A percentile compares a stretch with the other conserved stretches of the same genome.
phyloP scores from a whole-genome alignment of 208 protist genomes.

The Crithidia sp. region DNA sequence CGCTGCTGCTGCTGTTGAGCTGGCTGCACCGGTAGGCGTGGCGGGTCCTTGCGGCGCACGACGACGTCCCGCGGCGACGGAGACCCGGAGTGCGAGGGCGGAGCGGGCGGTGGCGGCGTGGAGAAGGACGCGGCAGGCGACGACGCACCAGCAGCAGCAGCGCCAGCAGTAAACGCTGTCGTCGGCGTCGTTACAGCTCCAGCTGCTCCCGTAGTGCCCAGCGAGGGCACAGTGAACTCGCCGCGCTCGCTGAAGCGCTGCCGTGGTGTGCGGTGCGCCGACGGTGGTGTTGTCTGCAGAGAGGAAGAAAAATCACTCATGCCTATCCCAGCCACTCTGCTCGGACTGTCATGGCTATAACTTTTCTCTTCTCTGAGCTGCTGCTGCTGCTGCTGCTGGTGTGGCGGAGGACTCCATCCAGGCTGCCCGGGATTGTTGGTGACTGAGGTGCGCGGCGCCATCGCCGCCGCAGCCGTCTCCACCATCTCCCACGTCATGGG shows the following conservation, averaged over 20 bases:
- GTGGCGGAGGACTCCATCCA: not conserved
- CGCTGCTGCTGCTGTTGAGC: not conserved
- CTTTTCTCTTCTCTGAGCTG: too few relatives aligned
- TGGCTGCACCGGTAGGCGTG: too few relatives aligned
- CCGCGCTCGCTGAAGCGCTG: constrained; percentile 15
- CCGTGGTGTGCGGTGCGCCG: constrained; percentile 3
- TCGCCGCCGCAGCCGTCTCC: not conserved
- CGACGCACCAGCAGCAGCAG: not conserved
- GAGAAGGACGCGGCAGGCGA: constrained; percentile 10
- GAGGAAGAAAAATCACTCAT: constrained; percentile 4
- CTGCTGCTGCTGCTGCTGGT: constrained; percentile 10
- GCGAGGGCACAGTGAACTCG: constrained; percentile 7
- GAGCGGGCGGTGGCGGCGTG: constrained; percentile 4
- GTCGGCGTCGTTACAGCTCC: not conserved
- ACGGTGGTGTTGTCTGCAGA: constrained; percentile 9
- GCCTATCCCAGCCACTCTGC: not conserved
- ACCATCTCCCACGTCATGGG: constrained; percentile 13
- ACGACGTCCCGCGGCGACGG: constrained; percentile 3
- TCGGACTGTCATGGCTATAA: not conserved
- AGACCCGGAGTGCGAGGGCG: constrained; percentile 15
- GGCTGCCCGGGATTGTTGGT: not conserved
- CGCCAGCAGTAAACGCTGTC: not conserved
- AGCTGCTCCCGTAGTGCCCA: not conserved
- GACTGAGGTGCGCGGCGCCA: not conserved
- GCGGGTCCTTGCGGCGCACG: not conserved